Evolutionary conservation across 2,329 filamentous ascomycete species (phyloP), one percentile per base, ranked within the genome.

Genomic region (Immersiporthe knoxdaviesiana): DNA sequence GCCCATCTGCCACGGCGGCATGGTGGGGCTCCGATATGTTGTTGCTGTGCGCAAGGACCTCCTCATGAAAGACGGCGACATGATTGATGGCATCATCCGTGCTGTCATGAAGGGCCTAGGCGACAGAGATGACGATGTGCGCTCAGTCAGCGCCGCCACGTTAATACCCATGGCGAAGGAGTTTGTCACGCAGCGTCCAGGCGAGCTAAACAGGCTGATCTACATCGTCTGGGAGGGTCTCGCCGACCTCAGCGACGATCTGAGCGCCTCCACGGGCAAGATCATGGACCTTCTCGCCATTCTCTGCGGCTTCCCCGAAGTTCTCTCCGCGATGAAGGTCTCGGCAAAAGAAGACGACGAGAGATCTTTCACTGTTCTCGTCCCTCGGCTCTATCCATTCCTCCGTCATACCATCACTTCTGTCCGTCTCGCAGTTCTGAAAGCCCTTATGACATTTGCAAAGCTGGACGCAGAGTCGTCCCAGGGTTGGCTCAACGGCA

Each of bases 271-370:
- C 78, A 99, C 97, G 12, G 96, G 96, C 62, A 97, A 94, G 68
- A 97, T 99, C 67, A 99, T 99, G 97, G 97, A 99, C 78, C 87
- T 99, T 54, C 85, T 99, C 24, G 96, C 97, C 18, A 98, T 96
- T 70, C 88, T 99, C 1, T 99, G 96, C 82, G 92, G 94, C 72
- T 99, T 97, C 82, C 92, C 92, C 0, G 89, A 97, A 81, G 95
- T 98, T 10, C 82, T 99, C 41, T 90, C 95, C 71, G 92, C 95
- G 18, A 99, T 99, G 96, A 97, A 97, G 80, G 83, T 84, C 39
- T 97, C 97, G 68, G 95, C 95, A 10, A 88, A 89, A 10, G 86
- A 91, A 75, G 92, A 97, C 75, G 87, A 93, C 16, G 91, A 94
- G 74, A 91, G 95, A 67, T 97, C 95, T 0, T 99, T 99, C 78